These are phyloP conservation scores for Stemphylium lycopersici DNA, from an alignment of 2,329 filamentous ascomycete genomes.

Conservation along the genomic window DNA sequence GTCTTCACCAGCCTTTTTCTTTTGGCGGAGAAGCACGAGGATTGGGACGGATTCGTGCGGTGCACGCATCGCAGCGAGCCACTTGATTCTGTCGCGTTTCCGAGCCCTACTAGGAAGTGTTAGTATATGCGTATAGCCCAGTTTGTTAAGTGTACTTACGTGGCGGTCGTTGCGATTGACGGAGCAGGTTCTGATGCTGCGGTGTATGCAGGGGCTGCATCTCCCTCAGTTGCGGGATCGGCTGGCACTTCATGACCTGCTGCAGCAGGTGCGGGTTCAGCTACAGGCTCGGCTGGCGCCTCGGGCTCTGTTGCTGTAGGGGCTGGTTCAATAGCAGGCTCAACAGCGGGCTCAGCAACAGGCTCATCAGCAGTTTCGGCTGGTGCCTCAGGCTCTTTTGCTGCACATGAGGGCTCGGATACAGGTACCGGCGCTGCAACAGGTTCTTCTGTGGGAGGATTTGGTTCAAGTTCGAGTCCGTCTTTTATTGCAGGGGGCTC, in stretches of 20 bases:
- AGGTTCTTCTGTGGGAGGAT: neutral
- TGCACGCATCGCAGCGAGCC: conserved; percentile 6
- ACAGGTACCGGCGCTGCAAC: neutral
- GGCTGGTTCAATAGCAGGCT: neutral
- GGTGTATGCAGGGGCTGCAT: neutral
- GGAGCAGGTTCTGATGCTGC: neutral
- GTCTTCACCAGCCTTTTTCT: conserved; percentile 33
- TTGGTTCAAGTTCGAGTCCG: neutral
- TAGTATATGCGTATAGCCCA: neutral
- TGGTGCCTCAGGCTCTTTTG: neutral
- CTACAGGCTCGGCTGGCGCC: conserved; percentile 1
- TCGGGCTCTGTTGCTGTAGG: conserved; percentile 1
- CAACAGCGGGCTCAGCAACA: neutral
- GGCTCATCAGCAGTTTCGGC: neutral
- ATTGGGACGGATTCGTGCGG: conserved; percentile 18
- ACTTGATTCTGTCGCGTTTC: conserved; percentile 16
- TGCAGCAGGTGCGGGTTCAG: neutral
- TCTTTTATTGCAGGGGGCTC: neutral
- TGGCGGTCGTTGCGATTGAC: conserved; percentile 7
- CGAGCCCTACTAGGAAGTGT: conserved; percentile 1
- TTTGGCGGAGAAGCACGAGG: conserved; percentile 24
- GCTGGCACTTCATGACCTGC: neutral
- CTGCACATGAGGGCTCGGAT: neutral
- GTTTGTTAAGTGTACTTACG: neutral
- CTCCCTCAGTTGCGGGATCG: neutral